Evolutionary conservation across 179 eudicot genomes (phyloP).

Genomic region (Drosera spatulata): DNA sequence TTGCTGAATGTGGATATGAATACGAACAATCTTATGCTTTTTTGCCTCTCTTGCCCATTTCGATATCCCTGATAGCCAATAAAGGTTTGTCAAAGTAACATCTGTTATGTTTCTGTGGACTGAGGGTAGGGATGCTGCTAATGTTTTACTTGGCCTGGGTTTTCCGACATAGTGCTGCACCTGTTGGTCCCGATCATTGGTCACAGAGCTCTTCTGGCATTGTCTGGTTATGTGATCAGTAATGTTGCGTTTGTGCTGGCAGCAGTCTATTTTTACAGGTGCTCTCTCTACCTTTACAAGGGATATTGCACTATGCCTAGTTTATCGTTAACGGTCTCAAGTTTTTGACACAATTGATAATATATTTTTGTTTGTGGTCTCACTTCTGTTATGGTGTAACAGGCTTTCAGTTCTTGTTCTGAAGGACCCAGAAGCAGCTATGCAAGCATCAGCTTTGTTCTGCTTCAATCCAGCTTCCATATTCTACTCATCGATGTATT

Average conservation of each 20-base stretch:
- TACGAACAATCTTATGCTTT: constrained; percentile 91
- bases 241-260: constrained; percentile 69
- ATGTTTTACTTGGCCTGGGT: neutral
- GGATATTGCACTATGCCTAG: too few species aligned
- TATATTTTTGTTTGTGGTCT: neutral
- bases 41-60: constrained; percentile 64
- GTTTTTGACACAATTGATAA: neutral
- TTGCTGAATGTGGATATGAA: constrained; percentile 84
- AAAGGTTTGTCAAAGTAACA: constrained; percentile 31
- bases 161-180: constrained; percentile 38
- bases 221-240: constrained; percentile 73
- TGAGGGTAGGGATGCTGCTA: neutral
- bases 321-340: too few species aligned
- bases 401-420: constrained; percentile 70
- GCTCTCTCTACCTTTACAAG: neutral
- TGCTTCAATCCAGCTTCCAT: constrained; percentile 97
- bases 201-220: constrained; percentile 76
- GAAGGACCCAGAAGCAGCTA: constrained; percentile 55
- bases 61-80: constrained; percentile 31
- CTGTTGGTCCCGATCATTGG: constrained; percentile 75
- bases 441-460: constrained; percentile 72
- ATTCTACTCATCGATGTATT: constrained; percentile 90
- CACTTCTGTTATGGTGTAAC: constrained; percentile 7
- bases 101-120: neutral
- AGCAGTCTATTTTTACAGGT: constrained; percentile 69